A percentile compares a stretch with the other conserved stretches of the same genome.
phyloP scores from a whole-genome alignment of 208 protist species.

The Trypanosoma rangeli region DNA sequence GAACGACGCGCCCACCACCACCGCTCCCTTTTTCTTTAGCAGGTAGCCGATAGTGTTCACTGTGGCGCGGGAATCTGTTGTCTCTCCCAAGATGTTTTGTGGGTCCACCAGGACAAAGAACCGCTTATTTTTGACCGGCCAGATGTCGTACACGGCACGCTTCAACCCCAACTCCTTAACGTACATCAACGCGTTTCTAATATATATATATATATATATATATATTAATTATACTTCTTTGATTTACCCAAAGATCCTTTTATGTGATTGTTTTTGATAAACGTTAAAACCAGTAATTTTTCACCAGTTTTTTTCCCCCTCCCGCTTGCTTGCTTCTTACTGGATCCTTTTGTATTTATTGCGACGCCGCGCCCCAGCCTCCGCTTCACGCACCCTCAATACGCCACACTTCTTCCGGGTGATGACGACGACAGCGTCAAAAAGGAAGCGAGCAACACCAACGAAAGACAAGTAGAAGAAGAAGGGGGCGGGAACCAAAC shows the following conservation, averaged over 20 bases:
- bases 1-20: conserved; percentile 66
- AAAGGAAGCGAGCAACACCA: conserved; percentile 9
- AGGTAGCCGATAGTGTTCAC: conserved; percentile 61
- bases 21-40: conserved; percentile 47
- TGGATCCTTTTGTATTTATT: neutral
- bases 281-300: too few species aligned
- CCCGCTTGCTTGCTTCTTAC: neutral
- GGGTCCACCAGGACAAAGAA: conserved; percentile 72
- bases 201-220: neutral
- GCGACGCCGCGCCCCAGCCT: neutral
- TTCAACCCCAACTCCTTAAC: conserved; percentile 54
- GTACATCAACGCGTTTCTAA: conserved; percentile 36
- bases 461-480: neutral
- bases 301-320: neutral
- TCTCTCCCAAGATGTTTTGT: conserved; percentile 54
- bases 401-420: neutral
- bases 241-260: neutral
- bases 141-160: conserved; percentile 71
- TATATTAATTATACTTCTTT: conserved; percentile 1
- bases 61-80: conserved; percentile 56
- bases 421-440: neutral
- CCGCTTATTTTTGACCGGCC: conserved; percentile 64
- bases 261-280: neutral
- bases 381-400: neutral
- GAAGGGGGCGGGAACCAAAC: too few species aligned